Percentiles rank a stretch among this genome's conserved stretches.
Evolutionary conservation across 2,329 filamentous ascomycete species (phyloP).

Genomic region (Alternaria metachromatica): DNA sequence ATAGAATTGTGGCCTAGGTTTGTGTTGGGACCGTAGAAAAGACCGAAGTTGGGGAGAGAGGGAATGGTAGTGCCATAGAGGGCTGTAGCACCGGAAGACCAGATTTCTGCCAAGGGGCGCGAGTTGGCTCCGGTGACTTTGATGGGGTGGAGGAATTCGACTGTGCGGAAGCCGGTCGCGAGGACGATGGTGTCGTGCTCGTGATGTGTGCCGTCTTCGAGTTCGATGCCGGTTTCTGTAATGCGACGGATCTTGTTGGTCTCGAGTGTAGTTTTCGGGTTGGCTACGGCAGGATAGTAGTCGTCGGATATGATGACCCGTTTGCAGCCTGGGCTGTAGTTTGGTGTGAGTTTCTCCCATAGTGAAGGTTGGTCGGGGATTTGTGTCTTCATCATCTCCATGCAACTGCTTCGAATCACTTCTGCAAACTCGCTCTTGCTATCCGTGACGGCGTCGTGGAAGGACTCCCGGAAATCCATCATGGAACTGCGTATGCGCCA

Average conservation of each 20-base stretch:
- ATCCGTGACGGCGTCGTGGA: conserved; percentile 55
- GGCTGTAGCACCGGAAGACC: conserved; percentile 59
- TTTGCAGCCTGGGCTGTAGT: conserved; percentile 63
- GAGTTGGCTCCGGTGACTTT: conserved; percentile 56
- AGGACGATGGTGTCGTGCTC: conserved; percentile 64
- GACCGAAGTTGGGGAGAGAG: conserved; percentile 62
- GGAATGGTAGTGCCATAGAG: conserved; percentile 61
- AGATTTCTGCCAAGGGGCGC: conserved; percentile 57
- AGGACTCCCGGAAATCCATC: conserved; percentile 64
- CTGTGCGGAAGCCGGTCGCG: conserved; percentile 66
- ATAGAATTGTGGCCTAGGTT: conserved; percentile 63
- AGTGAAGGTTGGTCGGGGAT: conserved; percentile 59
- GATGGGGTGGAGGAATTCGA: conserved; percentile 66
- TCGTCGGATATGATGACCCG: conserved; percentile 63
- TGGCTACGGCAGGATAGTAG: conserved; percentile 60
- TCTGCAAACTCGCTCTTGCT: conserved; percentile 50
- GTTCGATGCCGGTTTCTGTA: conserved; percentile 56
- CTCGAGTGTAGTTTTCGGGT: conserved; percentile 59
- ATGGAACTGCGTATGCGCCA: conserved; percentile 58
- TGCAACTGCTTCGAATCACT: conserved; percentile 48
- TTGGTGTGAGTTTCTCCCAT: conserved; percentile 61
- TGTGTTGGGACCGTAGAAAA: conserved; percentile 66
- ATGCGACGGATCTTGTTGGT: conserved; percentile 58
- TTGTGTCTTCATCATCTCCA: conserved; percentile 53
- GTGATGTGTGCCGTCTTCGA: conserved; percentile 50